These are phyloP conservation scores for Zalaria sp. DNA, from an alignment of 2,329 filamentous ascomycete species.

Conservation along the genomic window DNA sequence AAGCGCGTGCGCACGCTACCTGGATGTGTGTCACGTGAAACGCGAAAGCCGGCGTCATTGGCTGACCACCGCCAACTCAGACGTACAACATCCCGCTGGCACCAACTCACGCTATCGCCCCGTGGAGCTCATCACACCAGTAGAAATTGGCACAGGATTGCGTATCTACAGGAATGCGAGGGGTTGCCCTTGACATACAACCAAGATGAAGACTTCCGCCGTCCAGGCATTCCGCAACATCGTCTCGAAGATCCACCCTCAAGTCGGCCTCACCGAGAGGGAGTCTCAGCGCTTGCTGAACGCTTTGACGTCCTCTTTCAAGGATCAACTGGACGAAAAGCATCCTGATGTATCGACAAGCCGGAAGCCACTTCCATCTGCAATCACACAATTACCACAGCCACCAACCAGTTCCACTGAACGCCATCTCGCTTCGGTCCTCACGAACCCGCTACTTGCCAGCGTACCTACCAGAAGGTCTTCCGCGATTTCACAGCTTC, in stretches of 20 bases:
- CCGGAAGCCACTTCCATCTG: slow-evolving; percentile 1
- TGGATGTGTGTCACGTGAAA: too few species aligned
- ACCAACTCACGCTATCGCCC: too few species aligned
- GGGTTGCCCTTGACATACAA: neutral
- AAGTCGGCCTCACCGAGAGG: slow-evolving; percentile 38
- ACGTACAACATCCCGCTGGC: too few species aligned
- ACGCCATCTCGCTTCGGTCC: slow-evolving; percentile 33
- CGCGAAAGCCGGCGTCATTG: too few species aligned
- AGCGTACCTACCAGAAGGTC: neutral
- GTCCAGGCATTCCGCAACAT: slow-evolving; percentile 34
- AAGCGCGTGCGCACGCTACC: too few species aligned
- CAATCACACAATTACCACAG: neutral
- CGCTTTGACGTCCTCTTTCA: slow-evolving; percentile 48
- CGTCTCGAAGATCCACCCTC: slow-evolving; percentile 38
- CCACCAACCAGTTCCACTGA: slow-evolving; percentile 16
- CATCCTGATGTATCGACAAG: slow-evolving; percentile 25
- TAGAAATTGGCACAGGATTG: too few species aligned
- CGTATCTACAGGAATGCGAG: too few species aligned
- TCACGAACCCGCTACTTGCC: slow-evolving; percentile 36
- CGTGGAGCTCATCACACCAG: too few species aligned
- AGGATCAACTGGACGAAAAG: slow-evolving; percentile 45
- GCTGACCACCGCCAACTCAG: too few species aligned
- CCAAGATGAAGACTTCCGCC: slow-evolving; percentile 38
- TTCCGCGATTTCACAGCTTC: slow-evolving; percentile 14
- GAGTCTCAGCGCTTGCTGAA: slow-evolving; percentile 46